Base-by-base conservation (phyloP, 2,329 filamentous ascomycete species). In the Colletotrichum sojae region DNA sequence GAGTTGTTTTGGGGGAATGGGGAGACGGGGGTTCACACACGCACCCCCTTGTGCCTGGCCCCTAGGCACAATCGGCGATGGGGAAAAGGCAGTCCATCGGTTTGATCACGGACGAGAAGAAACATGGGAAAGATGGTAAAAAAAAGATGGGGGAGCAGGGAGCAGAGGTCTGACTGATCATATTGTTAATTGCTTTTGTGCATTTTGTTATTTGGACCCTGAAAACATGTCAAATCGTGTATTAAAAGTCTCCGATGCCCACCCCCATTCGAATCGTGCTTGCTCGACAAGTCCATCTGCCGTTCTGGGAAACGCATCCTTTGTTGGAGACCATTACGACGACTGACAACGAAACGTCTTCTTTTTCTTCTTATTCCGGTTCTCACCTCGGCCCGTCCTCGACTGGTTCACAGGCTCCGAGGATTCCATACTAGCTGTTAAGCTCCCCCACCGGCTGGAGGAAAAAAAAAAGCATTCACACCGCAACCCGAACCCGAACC, bases 171-270 rank as follows among this genome's bases (percentile, higher is more conserved):
- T 65, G 65, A 65, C 59, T 58, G 40, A 64, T 65, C 61, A 54
- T 45, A 39, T 51, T 54, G 25, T 36, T 36, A 31, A 43, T 36
- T 36, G 6, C 31, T 36, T 8, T 10, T 36, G 31, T 36, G 31
- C 31, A 36, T 36, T 9, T 36, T 36, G 22, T 6, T 22, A 48
- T 69, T 60, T 60, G 66, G 66, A 69, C 66, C 62, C 66, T 66
- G 66, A 60, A 69, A 45, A 31, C 40, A 36, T 22, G 31, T 54
- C 45, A 53, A 54, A 36, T 36, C 36, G 54, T 48, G 43, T 69
- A 51, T 60, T 66, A 59, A 69, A 69, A 46, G 27, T 59, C 46
- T 45, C 61, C 65, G 54, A 54, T 39, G 43, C 39, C 43, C 58
- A 48, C 52, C 18, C 20, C 13, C 31, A 36, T 36, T 36, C 10